Conservation (phyloP, 805 yeast species). For the Cephaloascus albidus region DNA sequence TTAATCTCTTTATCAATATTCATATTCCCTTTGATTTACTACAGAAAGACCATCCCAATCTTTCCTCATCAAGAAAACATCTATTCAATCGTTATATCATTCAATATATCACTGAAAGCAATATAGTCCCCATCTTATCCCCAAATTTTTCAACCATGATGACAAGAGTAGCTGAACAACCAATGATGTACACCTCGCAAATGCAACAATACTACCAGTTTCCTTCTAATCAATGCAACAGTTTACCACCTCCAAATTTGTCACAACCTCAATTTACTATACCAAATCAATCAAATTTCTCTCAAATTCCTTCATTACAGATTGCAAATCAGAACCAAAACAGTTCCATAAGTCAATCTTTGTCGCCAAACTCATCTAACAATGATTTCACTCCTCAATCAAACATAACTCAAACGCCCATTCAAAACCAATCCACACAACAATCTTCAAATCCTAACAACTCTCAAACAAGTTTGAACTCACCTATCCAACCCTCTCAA, state of each 20-base stretch:
- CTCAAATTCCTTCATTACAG: background rate
- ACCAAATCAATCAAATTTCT: background rate
- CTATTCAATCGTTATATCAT: too few relatives aligned
- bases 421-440: background rate
- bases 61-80: too few relatives aligned
- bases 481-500: background rate
- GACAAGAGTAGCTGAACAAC: conserved; percentile 1
- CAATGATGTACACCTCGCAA: background rate
- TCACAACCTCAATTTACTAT: background rate
- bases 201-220: background rate
- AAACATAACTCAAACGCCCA: background rate
- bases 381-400: background rate
- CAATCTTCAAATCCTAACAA: background rate
- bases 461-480: background rate
- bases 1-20: too few relatives aligned
- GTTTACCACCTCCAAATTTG: background rate
- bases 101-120: too few relatives aligned
- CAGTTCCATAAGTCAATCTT: background rate
- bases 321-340: background rate
- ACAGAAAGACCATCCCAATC: too few relatives aligned
- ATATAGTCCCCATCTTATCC: too few relatives aligned
- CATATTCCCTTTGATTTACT: too few relatives aligned
- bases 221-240: background rate
- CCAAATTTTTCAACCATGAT: too few relatives aligned
- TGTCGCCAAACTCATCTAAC: background rate